Evolutionary conservation across 2,329 filamentous ascomycete species (phyloP).

Genomic region (Alternaria triticina): DNA sequence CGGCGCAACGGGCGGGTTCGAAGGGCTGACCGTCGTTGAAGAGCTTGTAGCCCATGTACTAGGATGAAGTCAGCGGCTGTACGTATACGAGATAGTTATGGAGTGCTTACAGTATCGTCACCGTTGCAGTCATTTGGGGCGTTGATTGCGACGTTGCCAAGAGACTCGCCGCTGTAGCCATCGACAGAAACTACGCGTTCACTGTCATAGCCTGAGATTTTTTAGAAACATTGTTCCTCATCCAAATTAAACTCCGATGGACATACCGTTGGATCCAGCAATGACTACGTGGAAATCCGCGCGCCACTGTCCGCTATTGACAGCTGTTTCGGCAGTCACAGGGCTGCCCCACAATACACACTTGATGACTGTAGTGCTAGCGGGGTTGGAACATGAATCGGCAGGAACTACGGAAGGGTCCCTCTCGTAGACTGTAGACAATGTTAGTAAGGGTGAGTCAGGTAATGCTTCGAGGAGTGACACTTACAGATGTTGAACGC

Average conservation of each 20-base stretch:
- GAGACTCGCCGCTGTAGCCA: conserved; percentile 1
- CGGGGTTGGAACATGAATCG: background rate
- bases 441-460: background rate
- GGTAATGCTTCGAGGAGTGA: too few species aligned
- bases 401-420: background rate
- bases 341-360: background rate
- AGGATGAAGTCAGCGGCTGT: background rate
- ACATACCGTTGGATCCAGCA: background rate
- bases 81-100: fast-evolving
- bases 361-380: background rate
- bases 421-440: background rate
- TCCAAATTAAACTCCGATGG: background rate
- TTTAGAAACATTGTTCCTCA: background rate
- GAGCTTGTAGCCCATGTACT: background rate
- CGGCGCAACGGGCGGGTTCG: background rate
- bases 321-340: background rate
- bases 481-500: background rate
- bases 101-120: background rate
- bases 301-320: background rate
- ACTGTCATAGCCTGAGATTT: background rate
- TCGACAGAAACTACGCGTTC: background rate
- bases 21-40: background rate
- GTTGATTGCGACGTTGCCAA: background rate
- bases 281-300: background rate
- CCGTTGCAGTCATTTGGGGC: background rate